Conservation (phyloP, 805 yeast genomes). For the Zygosaccharomyces rouxii region DNA sequence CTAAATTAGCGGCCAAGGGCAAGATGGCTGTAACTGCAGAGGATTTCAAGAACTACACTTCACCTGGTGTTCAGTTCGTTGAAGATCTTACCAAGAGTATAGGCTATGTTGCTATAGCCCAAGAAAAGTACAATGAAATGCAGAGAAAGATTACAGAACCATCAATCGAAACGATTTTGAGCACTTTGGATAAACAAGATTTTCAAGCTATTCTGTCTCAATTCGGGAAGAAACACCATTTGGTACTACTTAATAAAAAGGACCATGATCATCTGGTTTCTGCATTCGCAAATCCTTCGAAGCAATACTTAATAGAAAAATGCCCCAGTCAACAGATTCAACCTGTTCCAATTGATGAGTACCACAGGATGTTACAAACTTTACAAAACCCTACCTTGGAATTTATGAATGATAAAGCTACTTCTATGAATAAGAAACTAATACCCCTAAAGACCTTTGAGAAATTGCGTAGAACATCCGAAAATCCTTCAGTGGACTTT, state of each 20-base stretch:
- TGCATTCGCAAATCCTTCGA: constrained; percentile 23
- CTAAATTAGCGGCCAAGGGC: constrained; percentile 2
- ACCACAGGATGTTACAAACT: constrained; percentile 1
- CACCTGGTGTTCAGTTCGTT: constrained; percentile 1
- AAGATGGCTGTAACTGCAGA: constrained; percentile 17
- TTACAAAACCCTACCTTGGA: constrained; percentile 11
- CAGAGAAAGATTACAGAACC: constrained; percentile 12
- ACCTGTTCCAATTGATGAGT: constrained; percentile 12
- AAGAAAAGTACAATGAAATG: constrained; percentile 13
- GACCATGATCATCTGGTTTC: constrained; percentile 27
- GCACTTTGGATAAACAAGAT: constrained; percentile 1
- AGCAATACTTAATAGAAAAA: constrained; percentile 16
- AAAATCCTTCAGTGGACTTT: constrained; percentile 15
- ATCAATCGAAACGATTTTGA: constrained; percentile 15
- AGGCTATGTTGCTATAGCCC: constrained; percentile 19
- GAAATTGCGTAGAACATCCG: neutral
- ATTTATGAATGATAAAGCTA: constrained; percentile 12
- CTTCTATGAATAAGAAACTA: constrained; percentile 15
- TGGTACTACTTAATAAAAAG: constrained; percentile 6
- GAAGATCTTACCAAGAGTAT: constrained; percentile 4
- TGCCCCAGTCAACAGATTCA: constrained; percentile 20
- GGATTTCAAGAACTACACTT: constrained; percentile 10
- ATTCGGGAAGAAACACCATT: constrained; percentile 13
- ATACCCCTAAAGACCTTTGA: constrained; percentile 16
- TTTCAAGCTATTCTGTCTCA: constrained; percentile 10